These are phyloP conservation scores for Zygosaccharomyces lentus DNA, from an alignment of 805 yeast species.

Conservation along the genomic window DNA sequence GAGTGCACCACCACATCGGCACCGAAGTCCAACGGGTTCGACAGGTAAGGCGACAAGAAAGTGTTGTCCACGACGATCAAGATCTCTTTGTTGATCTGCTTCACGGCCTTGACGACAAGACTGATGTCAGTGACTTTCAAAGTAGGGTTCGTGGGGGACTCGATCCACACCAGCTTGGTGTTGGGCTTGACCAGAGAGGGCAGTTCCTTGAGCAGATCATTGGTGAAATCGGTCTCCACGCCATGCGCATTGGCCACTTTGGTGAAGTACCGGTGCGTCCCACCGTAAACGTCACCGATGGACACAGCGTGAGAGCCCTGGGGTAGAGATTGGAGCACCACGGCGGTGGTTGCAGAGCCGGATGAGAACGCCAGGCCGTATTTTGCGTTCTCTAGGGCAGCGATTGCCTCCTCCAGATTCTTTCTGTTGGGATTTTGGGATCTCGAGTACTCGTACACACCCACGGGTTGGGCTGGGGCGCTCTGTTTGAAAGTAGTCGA, in stretches of 20 bases:
- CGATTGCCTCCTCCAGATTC: conserved; percentile 73
- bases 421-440: conserved; percentile 84
- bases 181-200: conserved; percentile 50
- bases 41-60: conserved; percentile 79
- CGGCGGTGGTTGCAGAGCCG: conserved; percentile 83
- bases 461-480: conserved; percentile 72
- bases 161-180: conserved; percentile 81
- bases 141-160: conserved; percentile 87
- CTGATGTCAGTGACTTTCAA: conserved; percentile 71
- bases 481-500: conserved; percentile 82
- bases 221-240: conserved; percentile 62
- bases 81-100: conserved; percentile 48
- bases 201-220: conserved; percentile 57
- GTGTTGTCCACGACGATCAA: conserved; percentile 81
- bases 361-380: conserved; percentile 74
- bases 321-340: conserved; percentile 67
- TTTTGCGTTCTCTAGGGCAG: conserved; percentile 71
- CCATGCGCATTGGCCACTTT: conserved; percentile 80
- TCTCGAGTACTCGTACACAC: conserved; percentile 78
- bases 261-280: conserved; percentile 87
- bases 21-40: conserved; percentile 77
- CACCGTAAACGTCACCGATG: conserved; percentile 86
- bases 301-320: conserved; percentile 70
- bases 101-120: conserved; percentile 53
- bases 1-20: conserved; percentile 88